Evolutionary conservation across 495 filamentous ascomycete species (phyloP).

Genomic region (Immersiella caudata): DNA sequence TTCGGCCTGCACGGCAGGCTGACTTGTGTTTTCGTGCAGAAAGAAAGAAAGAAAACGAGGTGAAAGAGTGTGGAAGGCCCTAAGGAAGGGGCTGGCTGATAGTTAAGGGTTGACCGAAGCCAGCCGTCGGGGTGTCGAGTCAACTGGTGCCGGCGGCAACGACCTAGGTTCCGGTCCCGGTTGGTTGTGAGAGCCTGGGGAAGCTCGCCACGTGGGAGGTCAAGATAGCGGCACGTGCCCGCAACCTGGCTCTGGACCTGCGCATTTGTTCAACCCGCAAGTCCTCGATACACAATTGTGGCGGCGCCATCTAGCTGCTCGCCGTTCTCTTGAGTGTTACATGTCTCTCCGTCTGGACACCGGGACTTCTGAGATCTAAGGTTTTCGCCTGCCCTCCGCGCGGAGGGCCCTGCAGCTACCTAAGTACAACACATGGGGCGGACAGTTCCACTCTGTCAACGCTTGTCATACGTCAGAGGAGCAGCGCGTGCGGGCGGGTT

Average conservation of each 20-base stretch:
- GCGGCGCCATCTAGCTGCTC: no score
- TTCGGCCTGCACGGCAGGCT: background rate
- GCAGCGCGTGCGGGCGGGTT: background rate
- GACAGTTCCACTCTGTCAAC: background rate
- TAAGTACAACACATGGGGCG: background rate
- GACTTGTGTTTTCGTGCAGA: background rate
- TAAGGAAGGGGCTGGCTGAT: no score
- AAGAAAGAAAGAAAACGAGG: background rate
- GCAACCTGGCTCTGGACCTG: background rate
- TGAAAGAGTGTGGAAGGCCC: background rate
- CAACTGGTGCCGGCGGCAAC: background rate
- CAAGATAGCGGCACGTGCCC: background rate
- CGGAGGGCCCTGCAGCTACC: no score
- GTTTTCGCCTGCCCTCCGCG: no score
- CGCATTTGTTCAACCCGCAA: background rate
- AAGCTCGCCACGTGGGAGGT: background rate
- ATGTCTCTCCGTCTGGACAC: no score
- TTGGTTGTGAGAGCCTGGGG: background rate
- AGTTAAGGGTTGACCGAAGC: background rate
- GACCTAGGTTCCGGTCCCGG: background rate
- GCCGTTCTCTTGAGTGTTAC: background rate
- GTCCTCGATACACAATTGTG: no score
- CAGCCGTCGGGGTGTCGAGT: background rate
- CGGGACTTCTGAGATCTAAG: no score
- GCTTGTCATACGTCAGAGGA: background rate